Conservation (phyloP, 2,329 filamentous ascomycete genomes). For the Fusarium fujikuroi region DNA sequence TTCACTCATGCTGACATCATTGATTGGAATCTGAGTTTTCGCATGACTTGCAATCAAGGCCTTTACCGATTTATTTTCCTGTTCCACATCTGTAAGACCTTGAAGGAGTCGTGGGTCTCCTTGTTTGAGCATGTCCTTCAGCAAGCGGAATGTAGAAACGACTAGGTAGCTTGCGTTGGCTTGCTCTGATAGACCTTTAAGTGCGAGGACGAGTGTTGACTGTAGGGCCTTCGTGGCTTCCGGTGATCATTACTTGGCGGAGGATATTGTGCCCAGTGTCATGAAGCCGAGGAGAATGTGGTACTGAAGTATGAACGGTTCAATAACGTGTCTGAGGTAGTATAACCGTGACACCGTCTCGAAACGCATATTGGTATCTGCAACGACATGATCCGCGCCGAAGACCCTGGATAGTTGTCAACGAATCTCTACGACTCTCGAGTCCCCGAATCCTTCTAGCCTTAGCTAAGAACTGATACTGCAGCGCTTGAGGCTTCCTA, state of each 20-base stretch:
- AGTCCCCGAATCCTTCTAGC: not conserved
- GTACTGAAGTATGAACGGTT: accelerated
- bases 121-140: not conserved
- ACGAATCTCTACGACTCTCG: not conserved
- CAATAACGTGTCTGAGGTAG: not conserved
- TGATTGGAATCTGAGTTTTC: not conserved
- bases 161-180: not conserved
- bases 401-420: not conserved
- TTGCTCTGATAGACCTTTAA: not conserved
- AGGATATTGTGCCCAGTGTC: not conserved
- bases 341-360: not conserved
- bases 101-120: not conserved
- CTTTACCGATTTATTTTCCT: not conserved
- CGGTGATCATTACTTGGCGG: too few species aligned
- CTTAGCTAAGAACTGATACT: not conserved
- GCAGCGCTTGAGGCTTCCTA: not conserved
- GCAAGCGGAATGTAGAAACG: not conserved
- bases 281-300: not conserved
- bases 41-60: not conserved
- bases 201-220: not conserved
- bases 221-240: not conserved
- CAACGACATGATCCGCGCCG: not conserved
- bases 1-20: not conserved
- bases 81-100: not conserved
- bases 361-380: not conserved